These are phyloP conservation scores for Craterostigma plantagineum DNA, from an alignment of 257 asterid genomes.

Conservation along the genomic window DNA sequence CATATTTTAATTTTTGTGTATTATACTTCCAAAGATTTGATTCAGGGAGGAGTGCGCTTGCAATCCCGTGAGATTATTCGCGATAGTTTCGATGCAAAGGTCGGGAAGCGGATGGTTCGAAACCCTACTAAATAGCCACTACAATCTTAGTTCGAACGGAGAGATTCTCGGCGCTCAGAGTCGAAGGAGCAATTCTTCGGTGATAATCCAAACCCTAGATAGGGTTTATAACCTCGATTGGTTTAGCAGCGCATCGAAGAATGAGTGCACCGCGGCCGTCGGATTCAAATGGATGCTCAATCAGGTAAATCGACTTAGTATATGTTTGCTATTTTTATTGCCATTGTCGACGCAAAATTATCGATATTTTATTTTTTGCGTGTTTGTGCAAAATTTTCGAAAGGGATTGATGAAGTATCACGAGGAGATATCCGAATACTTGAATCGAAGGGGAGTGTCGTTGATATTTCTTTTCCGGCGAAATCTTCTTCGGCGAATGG, in stretches of 20 bases:
- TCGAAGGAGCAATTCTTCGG: constrained; percentile 38
- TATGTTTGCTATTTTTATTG: too few relatives aligned
- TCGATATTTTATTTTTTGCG: too few relatives aligned
- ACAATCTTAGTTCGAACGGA: constrained; percentile 66
- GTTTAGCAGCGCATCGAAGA: constrained; percentile 60
- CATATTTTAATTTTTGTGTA: too few relatives aligned
- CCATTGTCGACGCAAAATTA: too few relatives aligned
- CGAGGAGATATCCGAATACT: constrained; percentile 44
- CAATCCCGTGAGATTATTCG: constrained; percentile 58
- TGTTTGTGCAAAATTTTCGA: not conserved
- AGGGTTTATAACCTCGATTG: constrained; percentile 54
- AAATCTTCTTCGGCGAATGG: constrained; percentile 50
- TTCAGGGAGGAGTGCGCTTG: constrained; percentile 69
- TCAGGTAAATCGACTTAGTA: too few relatives aligned
- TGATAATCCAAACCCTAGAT: constrained; percentile 27
- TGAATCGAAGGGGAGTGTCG: constrained; percentile 39
- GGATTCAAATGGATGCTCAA: constrained; percentile 97
- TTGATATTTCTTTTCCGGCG: constrained; percentile 58
- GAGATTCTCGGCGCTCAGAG: constrained; percentile 39
- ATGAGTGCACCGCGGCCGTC: constrained; percentile 67
- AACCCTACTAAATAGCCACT: constrained; percentile 59
- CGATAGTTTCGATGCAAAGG: constrained; percentile 68
- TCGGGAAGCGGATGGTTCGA: constrained; percentile 96
- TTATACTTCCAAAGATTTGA: too few relatives aligned
- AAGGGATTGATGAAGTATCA: constrained; percentile 57